Evolutionary conservation across 305 asterid genomes (phyloP), one percentile per base, ranked within the genome.

Genomic region (Fraxinus angustifolia): DNA sequence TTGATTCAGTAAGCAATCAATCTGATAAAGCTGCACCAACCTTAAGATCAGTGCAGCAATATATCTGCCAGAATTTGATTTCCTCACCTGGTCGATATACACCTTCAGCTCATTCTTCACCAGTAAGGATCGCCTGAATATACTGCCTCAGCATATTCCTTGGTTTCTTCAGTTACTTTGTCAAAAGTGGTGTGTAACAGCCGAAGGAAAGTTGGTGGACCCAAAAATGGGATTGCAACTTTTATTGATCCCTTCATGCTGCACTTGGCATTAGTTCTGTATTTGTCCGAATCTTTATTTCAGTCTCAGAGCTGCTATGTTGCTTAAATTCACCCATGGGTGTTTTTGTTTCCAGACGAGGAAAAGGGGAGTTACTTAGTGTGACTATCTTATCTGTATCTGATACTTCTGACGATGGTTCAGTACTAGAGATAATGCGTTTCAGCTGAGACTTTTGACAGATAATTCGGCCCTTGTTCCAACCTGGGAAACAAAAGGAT

Each of bases 381-480:
- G 77, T 81, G 75, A 91, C 34, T 73, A 86, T 4, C 77, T 21
- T 70, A 40, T 84, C 87, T 19, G 81, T 80, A 71, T 89, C 88
- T 8, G 93, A 86, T 73, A 80, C 90, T 62, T 87, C 88, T 4
- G 92, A 70, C 23, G 92, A 84, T 87, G 87, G 80, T 82, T 79
- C 90, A 6, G 71, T 33, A 45, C 83, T 88, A 2, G 91, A 80
- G 79, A 92, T 87, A 26, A 86, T 14, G 23, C 92, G 94, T 86
- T 92, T 93, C n/a, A 95, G 92, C 88, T 91, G 97, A 84, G 98
- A 60, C 86, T 89, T 91, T 80, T 90, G 99, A 81, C 98, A 95
- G 84, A 90, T 85, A 73, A 95, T 92, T 73, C 99, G 84, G 16
- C 99, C 98, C 90, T 91, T 94, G 78, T 92, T 94, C 99, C 98